phyloP scores from a whole-genome alignment of 2,329 filamentous ascomycete genomes.

The Cercospora janseana region DNA sequence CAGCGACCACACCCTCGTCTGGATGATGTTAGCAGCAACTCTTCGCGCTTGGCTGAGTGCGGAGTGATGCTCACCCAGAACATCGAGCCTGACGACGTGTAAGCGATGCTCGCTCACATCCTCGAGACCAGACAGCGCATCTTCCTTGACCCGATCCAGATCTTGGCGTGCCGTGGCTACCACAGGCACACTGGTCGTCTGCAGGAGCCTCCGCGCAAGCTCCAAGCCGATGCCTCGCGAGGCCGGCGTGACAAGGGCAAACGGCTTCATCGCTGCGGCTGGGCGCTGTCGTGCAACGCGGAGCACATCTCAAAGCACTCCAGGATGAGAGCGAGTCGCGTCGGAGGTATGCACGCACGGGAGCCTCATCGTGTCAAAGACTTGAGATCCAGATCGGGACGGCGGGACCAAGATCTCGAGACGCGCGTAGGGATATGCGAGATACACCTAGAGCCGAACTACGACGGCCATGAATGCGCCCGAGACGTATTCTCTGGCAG shows the following conservation, averaged over 20 bases:
- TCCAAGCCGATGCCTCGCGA: constrained; percentile 64
- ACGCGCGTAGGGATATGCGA: not conserved
- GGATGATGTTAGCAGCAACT: not conserved
- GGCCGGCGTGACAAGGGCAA: constrained; percentile 56
- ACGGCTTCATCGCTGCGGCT: constrained; percentile 43
- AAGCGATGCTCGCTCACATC: constrained; percentile 49
- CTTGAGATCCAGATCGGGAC: constrained; percentile 3
- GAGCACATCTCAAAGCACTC: not conserved
- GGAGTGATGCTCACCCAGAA: constrained; percentile 49
- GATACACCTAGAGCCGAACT: not conserved
- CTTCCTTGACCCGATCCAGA: constrained; percentile 48
- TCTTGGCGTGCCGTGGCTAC: constrained; percentile 60
- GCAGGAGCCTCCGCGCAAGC: constrained; percentile 57
- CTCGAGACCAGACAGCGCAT: constrained; percentile 52
- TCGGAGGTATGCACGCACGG: not conserved
- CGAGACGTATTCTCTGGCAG: not conserved
- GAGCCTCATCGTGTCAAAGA: constrained; percentile 10
- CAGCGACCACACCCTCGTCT: constrained; percentile 63
- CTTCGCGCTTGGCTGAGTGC: not conserved
- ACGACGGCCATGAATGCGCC: not conserved
- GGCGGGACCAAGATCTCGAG: constrained; percentile 1
- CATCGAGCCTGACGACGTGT: constrained; percentile 54
- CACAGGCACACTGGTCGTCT: constrained; percentile 57
- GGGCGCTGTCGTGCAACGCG: not conserved
- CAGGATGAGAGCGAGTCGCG: not conserved